These are phyloP conservation scores for Dentipellis fragilis DNA, from an alignment of 768 basidiomycete genomes.

Conservation along the genomic window DNA sequence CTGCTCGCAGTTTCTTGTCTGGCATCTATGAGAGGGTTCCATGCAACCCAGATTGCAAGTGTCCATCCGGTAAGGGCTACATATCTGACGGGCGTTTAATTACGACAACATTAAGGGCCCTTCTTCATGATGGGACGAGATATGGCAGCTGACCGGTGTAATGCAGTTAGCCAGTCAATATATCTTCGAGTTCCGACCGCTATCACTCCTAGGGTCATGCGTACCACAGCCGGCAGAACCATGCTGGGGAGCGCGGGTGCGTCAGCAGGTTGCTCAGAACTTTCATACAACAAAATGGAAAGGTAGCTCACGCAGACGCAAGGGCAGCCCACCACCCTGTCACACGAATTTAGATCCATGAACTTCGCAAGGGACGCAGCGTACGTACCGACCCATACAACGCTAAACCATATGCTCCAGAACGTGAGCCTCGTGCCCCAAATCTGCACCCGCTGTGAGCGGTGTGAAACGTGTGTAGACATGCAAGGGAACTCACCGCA, in stretches of 20 bases:
- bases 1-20: slow-evolving; percentile 24
- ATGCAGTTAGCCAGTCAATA: slow-evolving; percentile 65
- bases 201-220: slow-evolving; percentile 61
- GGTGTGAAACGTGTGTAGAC: background rate
- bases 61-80: slow-evolving; percentile 63
- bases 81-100: slow-evolving; percentile 27
- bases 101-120: slow-evolving; percentile 14
- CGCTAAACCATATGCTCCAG: slow-evolving; percentile 82
- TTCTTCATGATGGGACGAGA: background rate
- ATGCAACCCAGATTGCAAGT: slow-evolving; percentile 59
- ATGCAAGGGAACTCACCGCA: slow-evolving; percentile 27
- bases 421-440: slow-evolving; percentile 55
- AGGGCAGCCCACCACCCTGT: slow-evolving; percentile 73
- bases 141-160: slow-evolving; percentile 40
- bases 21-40: slow-evolving; percentile 52
- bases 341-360: background rate
- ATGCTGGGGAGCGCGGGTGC: slow-evolving; percentile 10
- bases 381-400: slow-evolving; percentile 59
- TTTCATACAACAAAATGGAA: background rate
- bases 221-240: slow-evolving; percentile 41
- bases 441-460: slow-evolving; percentile 25
- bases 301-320: slow-evolving; percentile 44
- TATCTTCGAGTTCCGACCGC: slow-evolving; percentile 64
- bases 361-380: background rate
- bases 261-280: background rate